phyloP scores from a whole-genome alignment of 768 basidiomycete genomes.

The Lactarius hengduanensis region DNA sequence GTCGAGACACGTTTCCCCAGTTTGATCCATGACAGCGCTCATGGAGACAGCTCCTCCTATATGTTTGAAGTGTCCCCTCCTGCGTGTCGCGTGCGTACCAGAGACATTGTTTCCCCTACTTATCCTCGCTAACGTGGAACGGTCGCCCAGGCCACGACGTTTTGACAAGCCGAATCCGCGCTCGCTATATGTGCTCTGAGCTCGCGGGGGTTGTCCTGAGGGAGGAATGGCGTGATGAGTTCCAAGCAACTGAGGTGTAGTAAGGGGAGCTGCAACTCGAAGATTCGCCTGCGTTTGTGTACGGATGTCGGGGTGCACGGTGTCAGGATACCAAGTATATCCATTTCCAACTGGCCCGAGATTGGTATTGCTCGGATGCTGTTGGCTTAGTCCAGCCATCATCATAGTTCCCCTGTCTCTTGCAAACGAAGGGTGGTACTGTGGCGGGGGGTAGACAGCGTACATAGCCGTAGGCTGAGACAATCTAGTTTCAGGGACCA shows the following conservation, averaged over 20 bases:
- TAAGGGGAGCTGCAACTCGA: neutral
- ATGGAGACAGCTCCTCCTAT: slow-evolving; percentile 23
- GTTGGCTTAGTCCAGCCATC: slow-evolving; percentile 8
- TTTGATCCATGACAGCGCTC: slow-evolving; percentile 23
- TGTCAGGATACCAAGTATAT: slow-evolving; percentile 20
- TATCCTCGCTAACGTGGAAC: slow-evolving; percentile 4
- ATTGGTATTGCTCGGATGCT: slow-evolving; percentile 3
- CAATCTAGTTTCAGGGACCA: slow-evolving; percentile 3
- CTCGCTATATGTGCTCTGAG: slow-evolving; percentile 9
- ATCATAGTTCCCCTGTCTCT: slow-evolving; percentile 11
- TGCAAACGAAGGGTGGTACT: slow-evolving; percentile 16
- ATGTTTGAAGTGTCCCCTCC: slow-evolving; percentile 19
- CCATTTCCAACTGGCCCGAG: slow-evolving; percentile 13
- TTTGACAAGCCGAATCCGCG: slow-evolving; percentile 17
- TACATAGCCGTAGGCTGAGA: slow-evolving; percentile 14
- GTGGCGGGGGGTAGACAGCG: slow-evolving; percentile 15
- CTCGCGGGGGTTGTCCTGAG: slow-evolving; percentile 8
- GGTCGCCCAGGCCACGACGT: slow-evolving; percentile 19
- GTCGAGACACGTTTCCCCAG: neutral
- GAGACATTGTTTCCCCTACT: slow-evolving; percentile 7
- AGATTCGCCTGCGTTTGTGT: slow-evolving; percentile 2
- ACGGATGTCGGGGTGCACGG: slow-evolving; percentile 7
- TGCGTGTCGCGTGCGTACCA: slow-evolving; percentile 14
- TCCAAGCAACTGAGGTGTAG: neutral
- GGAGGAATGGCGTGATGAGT: neutral